phyloP scores from a whole-genome alignment of 768 basidiomycete genomes.

The Hygrophoropsis aurantiaca region DNA sequence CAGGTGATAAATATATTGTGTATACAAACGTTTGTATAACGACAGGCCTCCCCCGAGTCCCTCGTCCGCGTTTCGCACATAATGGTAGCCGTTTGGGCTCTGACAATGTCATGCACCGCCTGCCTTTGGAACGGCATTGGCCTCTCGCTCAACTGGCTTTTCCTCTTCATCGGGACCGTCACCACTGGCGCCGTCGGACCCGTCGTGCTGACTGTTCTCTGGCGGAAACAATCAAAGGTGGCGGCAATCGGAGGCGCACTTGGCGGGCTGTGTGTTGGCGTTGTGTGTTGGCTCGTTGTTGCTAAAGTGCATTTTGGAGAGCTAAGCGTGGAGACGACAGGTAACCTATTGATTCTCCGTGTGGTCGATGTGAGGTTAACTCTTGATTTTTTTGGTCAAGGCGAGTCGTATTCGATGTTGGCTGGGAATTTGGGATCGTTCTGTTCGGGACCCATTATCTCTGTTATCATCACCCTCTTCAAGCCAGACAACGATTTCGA shows the following conservation, averaged over 20 bases:
- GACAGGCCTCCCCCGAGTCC: slow-evolving; percentile 4
- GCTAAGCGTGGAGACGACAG: slow-evolving; percentile 20
- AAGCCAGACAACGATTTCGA: not conserved
- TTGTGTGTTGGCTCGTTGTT: slow-evolving; percentile 25
- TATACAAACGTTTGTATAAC: not conserved
- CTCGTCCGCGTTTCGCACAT: slow-evolving; percentile 14
- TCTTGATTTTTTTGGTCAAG: not conserved
- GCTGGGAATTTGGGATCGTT: not conserved
- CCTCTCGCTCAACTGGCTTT: slow-evolving; percentile 3
- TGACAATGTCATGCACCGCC: slow-evolving; percentile 10
- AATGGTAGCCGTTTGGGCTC: slow-evolving; percentile 13
- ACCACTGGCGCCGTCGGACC: slow-evolving; percentile 25
- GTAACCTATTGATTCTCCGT: not conserved
- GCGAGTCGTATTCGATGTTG: not conserved
- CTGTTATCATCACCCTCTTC: not conserved
- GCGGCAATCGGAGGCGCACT: slow-evolving; percentile 24
- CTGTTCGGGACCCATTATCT: not conserved
- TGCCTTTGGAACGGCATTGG: slow-evolving; percentile 17
- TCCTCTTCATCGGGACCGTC: not conserved
- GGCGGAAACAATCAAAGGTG: slow-evolving; percentile 32
- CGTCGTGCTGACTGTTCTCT: not conserved
- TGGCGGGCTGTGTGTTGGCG: slow-evolving; percentile 22
- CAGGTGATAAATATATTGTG: not conserved
- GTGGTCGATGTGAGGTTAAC: not conserved
- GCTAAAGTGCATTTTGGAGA: slow-evolving; percentile 16